Percentiles rank a stretch among this genome's conserved stretches.
Conservation (phyloP, 805 yeast genomes). For the Wickerhamomyces subpelliculosus region DNA sequence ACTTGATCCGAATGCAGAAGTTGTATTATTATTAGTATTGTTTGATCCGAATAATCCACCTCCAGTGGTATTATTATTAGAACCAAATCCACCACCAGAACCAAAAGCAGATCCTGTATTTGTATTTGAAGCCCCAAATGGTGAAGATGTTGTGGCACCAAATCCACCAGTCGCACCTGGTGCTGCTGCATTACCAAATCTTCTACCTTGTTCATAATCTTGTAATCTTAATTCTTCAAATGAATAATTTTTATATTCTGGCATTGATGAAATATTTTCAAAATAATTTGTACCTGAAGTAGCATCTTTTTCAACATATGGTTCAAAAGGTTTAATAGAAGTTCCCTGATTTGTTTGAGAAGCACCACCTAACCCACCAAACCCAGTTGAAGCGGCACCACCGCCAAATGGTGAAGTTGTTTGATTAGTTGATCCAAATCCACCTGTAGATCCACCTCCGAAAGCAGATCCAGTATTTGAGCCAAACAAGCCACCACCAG, state of each 20-base stretch:
- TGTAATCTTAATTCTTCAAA: conserved; percentile 84
- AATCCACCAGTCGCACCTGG: conserved; percentile 29
- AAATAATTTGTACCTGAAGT: conserved; percentile 50
- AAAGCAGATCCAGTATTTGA: conserved; percentile 18
- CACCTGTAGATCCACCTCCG: conserved; percentile 13
- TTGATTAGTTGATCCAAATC: conserved; percentile 22
- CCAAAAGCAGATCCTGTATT: conserved; percentile 17
- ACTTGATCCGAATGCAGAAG: conserved; percentile 11
- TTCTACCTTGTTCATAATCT: conserved; percentile 75
- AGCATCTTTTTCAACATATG: conserved; percentile 67
- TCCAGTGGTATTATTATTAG: conserved; percentile 14
- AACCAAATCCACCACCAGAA: conserved; percentile 9
- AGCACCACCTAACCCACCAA: conserved; percentile 16
- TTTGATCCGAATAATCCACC: conserved; percentile 28
- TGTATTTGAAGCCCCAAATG: conserved; percentile 23
- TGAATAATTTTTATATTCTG: conserved; percentile 76
- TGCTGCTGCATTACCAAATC: conserved; percentile 43
- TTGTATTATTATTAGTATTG: conserved; percentile 16
- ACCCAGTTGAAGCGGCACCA: conserved; percentile 14
- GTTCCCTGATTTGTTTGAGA: conserved; percentile 55
- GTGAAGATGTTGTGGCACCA: conserved; percentile 23
- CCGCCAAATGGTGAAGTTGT: conserved; percentile 39
- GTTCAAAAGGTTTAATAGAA: conserved; percentile 59
- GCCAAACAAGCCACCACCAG: conserved; percentile 35
- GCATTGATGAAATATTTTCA: conserved; percentile 82